Conservation (phyloP, 345 rosid species). For the Cardiospermum halicacabum region DNA sequence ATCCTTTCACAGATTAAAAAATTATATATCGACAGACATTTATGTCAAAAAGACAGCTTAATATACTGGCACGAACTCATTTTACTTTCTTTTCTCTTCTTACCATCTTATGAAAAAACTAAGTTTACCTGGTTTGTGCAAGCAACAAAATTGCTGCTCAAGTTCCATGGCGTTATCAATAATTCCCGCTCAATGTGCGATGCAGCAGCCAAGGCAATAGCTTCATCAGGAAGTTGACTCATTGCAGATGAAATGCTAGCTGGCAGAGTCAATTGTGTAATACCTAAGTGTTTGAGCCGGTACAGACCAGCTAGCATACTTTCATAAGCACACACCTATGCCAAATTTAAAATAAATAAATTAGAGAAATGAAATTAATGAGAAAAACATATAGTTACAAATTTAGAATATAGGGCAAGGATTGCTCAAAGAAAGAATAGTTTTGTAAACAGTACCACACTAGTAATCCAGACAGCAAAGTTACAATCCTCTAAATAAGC, state of each 20-base stretch:
- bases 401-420: not conserved
- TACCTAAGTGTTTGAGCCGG: constrained; percentile 91
- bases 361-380: not conserved
- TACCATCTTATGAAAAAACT: not conserved
- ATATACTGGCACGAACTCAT: constrained; percentile 13
- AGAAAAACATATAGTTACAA: not conserved
- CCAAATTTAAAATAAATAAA: not conserved
- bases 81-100: not conserved
- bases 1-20: not conserved
- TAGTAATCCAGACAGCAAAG: not conserved
- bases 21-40: not conserved
- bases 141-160: constrained; percentile 91
- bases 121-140: constrained; percentile 78
- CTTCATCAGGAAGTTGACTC: constrained; percentile 94
- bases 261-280: constrained; percentile 65
- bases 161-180: constrained; percentile 94
- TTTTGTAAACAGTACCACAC: not conserved
- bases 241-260: constrained; percentile 72
- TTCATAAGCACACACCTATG: constrained; percentile 89
- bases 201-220: constrained; percentile 96
- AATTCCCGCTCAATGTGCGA: constrained; percentile 95
- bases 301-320: constrained; percentile 96
- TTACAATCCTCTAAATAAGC: not conserved
- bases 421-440: not conserved
- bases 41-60: not conserved